Base-by-base conservation (phyloP, 116 monocot species). In the Cymodocea nodosa region DNA sequence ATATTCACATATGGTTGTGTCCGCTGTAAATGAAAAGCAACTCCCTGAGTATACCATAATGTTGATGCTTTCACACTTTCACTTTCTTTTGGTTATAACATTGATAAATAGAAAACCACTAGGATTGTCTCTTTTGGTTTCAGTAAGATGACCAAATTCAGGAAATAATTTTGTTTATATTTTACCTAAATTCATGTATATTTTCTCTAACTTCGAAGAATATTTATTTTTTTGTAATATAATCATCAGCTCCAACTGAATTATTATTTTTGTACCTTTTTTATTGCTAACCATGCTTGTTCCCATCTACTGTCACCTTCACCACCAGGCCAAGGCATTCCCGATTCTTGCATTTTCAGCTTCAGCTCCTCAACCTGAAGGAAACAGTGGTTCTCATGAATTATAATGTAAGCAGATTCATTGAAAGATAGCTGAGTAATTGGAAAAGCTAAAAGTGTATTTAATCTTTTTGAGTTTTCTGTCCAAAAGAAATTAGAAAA, bases 241-340 rank as follows among this genome's bases (percentile, higher is more conserved):
- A 44, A 44, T 6, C 12, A 44, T 44, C 44, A 10, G 44, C 44
- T 44, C 44, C 8, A 1, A 44, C 44, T 9, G 44, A 12, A 58
- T 7, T 4, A 22, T 2, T 5, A 14, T 53, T 50, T 39, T 59
- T 15, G 30, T 30, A 99, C 98, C 86, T 86, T 99, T 74, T 92
- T 99, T 68, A 99, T 92, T 66, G 92, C 83, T 65, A 68, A 35
- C 92, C 92, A 99, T 67, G 92, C 89, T 64, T 80, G 82, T 65
- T 89, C 79, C 98, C 98, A 92, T 67, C 81, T 71, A 49, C 76
- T 64, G 52, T 84, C 82, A 67, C 92, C 86, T 85, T 99, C 92
- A 74, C 89, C 84, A 61, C 89, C 98, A 83, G 92, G 98, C 92
- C 98, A 99, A 70, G 86, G 92, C 84, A 99, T 92, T 74, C 84